phyloP scores from a whole-genome alignment of 2,329 filamentous ascomycete genomes.

The Chaetomiaceae sp. region DNA sequence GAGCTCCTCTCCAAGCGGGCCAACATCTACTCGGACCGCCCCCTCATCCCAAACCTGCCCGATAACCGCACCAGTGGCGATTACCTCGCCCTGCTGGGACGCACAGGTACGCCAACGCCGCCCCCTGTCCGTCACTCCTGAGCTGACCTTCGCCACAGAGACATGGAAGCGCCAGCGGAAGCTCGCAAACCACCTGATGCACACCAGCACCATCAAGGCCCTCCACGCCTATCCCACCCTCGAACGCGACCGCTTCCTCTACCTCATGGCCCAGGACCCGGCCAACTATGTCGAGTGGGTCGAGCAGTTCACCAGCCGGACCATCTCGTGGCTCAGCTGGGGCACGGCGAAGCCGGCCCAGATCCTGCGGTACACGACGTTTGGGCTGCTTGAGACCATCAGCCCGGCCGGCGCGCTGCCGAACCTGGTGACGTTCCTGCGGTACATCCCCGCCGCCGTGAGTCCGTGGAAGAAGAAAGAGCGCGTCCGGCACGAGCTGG shows the following conservation, averaged over 20 bases:
- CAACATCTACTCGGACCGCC: slow-evolving; percentile 44
- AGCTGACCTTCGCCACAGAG: slow-evolving; percentile 28
- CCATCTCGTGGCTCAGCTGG: slow-evolving; percentile 44
- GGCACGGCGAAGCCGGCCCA: slow-evolving; percentile 39
- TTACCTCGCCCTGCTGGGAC: slow-evolving; percentile 42
- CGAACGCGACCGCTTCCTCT: slow-evolving; percentile 45
- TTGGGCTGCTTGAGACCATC: slow-evolving; percentile 43
- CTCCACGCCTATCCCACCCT: slow-evolving; percentile 41
- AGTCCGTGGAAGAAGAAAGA: slow-evolving; percentile 46
- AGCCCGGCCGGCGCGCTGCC: slow-evolving; percentile 42
- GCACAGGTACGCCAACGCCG: slow-evolving; percentile 34
- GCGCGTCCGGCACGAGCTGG: slow-evolving; percentile 36
- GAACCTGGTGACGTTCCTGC: slow-evolving; percentile 38
- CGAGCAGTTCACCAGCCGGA: slow-evolving; percentile 45
- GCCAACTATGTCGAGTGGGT: slow-evolving; percentile 42
- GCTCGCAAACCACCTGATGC: slow-evolving; percentile 42
- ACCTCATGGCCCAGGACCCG: slow-evolving; percentile 37
- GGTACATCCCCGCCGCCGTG: slow-evolving; percentile 36
- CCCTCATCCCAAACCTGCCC: slow-evolving; percentile 43
- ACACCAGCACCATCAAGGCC: slow-evolving; percentile 32
- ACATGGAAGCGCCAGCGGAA: slow-evolving; percentile 47
- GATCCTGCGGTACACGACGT: slow-evolving; percentile 41
- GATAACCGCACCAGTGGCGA: slow-evolving; percentile 45
- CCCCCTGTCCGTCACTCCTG: background rate
- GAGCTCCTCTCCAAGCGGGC: slow-evolving; percentile 41